These are phyloP conservation scores for Phragmites australis DNA, from an alignment of 176 grass and related monocot species.

Conservation along the genomic window DNA sequence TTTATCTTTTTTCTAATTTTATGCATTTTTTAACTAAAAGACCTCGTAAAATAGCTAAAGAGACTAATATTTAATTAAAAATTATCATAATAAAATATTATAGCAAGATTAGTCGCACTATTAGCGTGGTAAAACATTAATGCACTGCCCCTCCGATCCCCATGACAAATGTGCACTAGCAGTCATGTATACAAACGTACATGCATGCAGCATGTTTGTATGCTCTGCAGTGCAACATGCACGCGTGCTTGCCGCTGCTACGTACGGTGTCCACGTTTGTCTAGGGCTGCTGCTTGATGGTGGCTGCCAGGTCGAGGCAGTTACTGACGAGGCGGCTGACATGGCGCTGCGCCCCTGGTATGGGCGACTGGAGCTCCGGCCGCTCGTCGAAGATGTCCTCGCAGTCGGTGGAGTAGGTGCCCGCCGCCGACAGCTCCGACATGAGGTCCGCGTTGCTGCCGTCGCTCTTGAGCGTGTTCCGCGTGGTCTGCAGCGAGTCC, in stretches of 20 bases:
- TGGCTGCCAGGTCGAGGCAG: slow-evolving; percentile 56
- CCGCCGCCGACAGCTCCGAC: slow-evolving; percentile 45
- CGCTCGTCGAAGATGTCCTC: slow-evolving; percentile 52
- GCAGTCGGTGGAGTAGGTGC: slow-evolving; percentile 59
- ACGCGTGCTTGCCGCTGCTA: neutral
- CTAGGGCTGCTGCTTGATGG: slow-evolving; percentile 33
- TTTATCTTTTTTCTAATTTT: too few relatives aligned
- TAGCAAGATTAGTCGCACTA: too few relatives aligned
- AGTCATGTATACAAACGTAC: too few relatives aligned
- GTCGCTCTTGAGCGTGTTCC: slow-evolving; percentile 28
- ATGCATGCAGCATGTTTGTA: neutral
- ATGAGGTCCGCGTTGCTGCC: slow-evolving; percentile 47
- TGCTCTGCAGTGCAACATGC: too few relatives aligned
- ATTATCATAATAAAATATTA: too few relatives aligned
- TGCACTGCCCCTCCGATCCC: neutral
- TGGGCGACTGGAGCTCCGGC: slow-evolving; percentile 41
- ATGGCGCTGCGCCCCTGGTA: slow-evolving; percentile 33
- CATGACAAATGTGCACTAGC: neutral
- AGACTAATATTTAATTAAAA: too few relatives aligned
- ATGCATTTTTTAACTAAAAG: too few relatives aligned
- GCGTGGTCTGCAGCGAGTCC: slow-evolving; percentile 28
- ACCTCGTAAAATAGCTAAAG: too few relatives aligned
- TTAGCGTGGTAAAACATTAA: neutral
- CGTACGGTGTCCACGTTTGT: neutral
- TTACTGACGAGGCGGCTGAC: slow-evolving; percentile 54